These are phyloP conservation scores for Thermothelomyces thermophilus DNA, from an alignment of 2,329 filamentous ascomycete species.

Conservation along the genomic window DNA sequence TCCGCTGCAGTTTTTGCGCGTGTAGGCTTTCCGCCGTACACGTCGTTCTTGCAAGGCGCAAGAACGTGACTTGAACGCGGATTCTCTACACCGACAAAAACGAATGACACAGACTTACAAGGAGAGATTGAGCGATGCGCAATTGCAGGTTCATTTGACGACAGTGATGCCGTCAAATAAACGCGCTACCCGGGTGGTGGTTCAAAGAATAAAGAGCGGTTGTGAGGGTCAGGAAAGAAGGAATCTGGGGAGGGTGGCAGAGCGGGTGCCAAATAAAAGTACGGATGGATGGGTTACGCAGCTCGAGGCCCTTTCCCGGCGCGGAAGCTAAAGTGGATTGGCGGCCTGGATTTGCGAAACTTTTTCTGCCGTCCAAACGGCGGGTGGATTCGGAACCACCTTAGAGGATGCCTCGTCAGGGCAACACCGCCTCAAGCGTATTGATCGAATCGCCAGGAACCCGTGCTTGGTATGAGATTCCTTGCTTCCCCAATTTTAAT, in stretches of 20 bases:
- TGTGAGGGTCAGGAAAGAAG: conserved; percentile 15
- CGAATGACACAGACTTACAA: conserved; percentile 45
- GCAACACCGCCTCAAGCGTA: neutral
- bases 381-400: conserved; percentile 23
- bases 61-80: neutral
- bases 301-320: neutral
- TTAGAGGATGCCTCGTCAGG: conserved; percentile 7
- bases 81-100: neutral
- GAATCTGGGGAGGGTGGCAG: conserved; percentile 7
- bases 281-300: neutral
- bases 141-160: conserved; percentile 99
- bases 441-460: no score
- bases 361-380: conserved; percentile 10
- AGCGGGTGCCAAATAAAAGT: conserved; percentile 15
- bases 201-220: conserved; percentile 8
- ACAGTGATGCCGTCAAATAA: conserved; percentile 78
- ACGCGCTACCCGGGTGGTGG: conserved; percentile 53
- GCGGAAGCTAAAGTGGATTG: conserved; percentile 1
- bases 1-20: neutral
- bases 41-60: neutral
- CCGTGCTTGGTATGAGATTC: no score
- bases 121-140: conserved; percentile 52
- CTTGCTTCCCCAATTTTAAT: no score
- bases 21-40: neutral
- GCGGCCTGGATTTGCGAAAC: conserved; percentile 9